Conservation (phyloP, 139 green algal species). For the Chlamydomonas sp. region DNA sequence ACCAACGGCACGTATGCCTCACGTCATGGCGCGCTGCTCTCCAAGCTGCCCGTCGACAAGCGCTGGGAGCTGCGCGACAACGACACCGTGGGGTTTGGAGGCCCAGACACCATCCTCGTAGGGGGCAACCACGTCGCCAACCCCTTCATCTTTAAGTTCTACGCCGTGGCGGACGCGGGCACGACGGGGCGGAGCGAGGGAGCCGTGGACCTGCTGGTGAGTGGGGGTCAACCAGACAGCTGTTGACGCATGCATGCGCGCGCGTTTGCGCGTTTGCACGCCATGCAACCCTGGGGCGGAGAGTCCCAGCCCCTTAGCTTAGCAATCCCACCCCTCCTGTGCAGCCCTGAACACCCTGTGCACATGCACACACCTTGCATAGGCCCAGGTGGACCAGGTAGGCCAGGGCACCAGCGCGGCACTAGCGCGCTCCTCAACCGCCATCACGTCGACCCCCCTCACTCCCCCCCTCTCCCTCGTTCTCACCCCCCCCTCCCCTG, state of each 20-base stretch:
- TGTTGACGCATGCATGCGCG: neutral
- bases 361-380: neutral
- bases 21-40: conserved; percentile 16
- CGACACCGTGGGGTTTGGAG: conserved; percentile 30
- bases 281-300: neutral
- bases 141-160: conserved; percentile 42
- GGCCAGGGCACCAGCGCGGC: no score
- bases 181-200: no score
- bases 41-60: conserved; percentile 10
- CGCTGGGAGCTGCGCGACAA: conserved; percentile 14
- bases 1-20: conserved; percentile 37
- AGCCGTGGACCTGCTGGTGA: no score
- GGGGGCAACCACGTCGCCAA: conserved; percentile 25
- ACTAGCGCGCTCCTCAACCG: no score
- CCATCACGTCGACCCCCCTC: no score
- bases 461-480: no score
- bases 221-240: neutral
- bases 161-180: conserved; percentile 13
- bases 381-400: no score
- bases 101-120: conserved; percentile 36
- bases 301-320: neutral
- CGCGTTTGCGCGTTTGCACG: neutral
- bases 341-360: neutral
- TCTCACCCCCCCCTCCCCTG: no score
- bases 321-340: neutral